Percentiles rank a stretch among this genome's conserved stretches.
phyloP scores from a whole-genome alignment of 805 yeast species.

The Tetrapisispora fleetii region DNA sequence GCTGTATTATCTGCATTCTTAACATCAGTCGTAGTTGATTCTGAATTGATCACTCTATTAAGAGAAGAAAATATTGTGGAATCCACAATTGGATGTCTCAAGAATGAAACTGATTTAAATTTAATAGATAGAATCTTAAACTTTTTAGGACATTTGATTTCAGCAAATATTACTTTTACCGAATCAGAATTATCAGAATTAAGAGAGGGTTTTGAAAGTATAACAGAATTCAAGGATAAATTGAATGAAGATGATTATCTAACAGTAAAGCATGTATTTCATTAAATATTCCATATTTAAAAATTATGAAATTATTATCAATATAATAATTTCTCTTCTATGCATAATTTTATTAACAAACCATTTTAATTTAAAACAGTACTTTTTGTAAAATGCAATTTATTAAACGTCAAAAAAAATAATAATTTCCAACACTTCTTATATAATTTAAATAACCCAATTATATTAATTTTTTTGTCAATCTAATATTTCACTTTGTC shows the following conservation, averaged over 20 bases:
- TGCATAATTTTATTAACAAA: constrained; percentile 1
- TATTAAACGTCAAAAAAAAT: constrained; percentile 17
- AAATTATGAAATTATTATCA: background rate
- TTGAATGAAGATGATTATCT: constrained; percentile 47
- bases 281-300: background rate
- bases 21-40: constrained; percentile 39
- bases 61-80: constrained; percentile 28
- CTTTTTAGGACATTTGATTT: constrained; percentile 38
- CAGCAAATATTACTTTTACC: constrained; percentile 37
- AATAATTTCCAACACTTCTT: background rate
- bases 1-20: constrained; percentile 52
- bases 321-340: background rate
- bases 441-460: too few relatives aligned
- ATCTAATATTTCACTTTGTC: too few relatives aligned
- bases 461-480: background rate
- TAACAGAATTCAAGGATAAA: constrained; percentile 38
- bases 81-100: constrained; percentile 20
- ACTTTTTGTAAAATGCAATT: constrained; percentile 31
- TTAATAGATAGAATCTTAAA: constrained; percentile 49
- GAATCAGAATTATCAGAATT: constrained; percentile 34
- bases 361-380: constrained; percentile 10
- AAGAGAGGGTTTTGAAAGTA: constrained; percentile 28
- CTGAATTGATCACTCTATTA: constrained; percentile 29
- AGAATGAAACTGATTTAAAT: constrained; percentile 32
- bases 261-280: constrained; percentile 15